Evolutionary conservation across 2,329 filamentous ascomycete species (phyloP), one percentile per base, ranked within the genome.

Genomic region (Calonectria leucothoes): DNA sequence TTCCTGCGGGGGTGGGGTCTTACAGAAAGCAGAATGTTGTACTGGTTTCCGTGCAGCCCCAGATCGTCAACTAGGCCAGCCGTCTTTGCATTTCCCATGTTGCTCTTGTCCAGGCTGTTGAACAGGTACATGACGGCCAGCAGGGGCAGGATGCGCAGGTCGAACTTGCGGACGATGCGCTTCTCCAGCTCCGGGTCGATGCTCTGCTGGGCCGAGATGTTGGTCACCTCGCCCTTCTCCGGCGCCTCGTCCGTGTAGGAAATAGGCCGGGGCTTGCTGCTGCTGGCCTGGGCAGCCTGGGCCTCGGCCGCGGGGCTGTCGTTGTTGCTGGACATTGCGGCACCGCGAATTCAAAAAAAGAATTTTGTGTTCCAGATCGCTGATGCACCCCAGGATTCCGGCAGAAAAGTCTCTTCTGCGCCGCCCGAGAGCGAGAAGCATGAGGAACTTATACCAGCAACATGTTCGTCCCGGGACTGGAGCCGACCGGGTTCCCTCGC

Each of bases 31-130:
- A 70, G 11, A 42, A 73, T 70, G 67, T 73, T 73, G 52, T 73
- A 73, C 51, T 73, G 71, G 33, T 73, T 63, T 8, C 66, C 66
- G 23, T 70, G 57, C 6, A 73, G 61, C 10, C 66, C 59, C 4
- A 73, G 42, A 15, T 73, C 71, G 12, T 70, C 61, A 6, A 66
- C 67, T n/a, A 73, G 20, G 23, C 61, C 71, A 0, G 70, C 70
- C 14, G 70, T 72, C 45, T 72, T 72, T 8, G 70, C 70, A 10
- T 72, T 72, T 57, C 70, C 70, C 70, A 72, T 72, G 70, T 72
- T 72, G n/a, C 70, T 68, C 42, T 72, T 72, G 64, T 73, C 71
- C 11, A 73, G 67, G 23, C 71, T 70, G 67, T 73, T 73, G 71
- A 73, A 70, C 39, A 73, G 10, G 39, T 70, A 73, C 71, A 73